Conservation (phyloP, 176 grass and related monocot genomes). For the Cenchrus americanus region DNA sequence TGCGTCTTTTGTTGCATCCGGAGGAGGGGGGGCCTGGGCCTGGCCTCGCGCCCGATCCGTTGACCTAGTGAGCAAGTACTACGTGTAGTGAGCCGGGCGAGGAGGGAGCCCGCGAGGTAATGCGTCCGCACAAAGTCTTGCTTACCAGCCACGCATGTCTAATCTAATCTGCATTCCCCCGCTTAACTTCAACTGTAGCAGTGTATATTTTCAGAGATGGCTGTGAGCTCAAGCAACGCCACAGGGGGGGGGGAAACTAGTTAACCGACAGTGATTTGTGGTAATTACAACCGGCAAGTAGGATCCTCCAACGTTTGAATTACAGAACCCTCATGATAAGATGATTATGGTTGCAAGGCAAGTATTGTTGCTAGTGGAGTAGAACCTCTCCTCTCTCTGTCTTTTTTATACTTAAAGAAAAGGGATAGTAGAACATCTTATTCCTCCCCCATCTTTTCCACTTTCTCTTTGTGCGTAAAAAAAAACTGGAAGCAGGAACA, state of each 20-base stretch:
- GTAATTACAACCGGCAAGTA: neutral
- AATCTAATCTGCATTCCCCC: neutral
- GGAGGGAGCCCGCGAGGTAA: neutral
- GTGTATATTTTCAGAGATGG: neutral
- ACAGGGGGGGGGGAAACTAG: neutral
- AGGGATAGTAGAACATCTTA: too few relatives aligned
- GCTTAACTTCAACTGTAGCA: neutral
- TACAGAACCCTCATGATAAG: neutral
- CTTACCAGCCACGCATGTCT: neutral
- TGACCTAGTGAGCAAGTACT: neutral
- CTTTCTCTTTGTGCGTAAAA: neutral
- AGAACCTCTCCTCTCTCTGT: neutral
- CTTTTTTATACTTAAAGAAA: too few relatives aligned
- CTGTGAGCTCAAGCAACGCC: neutral
- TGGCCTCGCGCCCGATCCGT: neutral
- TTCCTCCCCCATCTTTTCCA: too few relatives aligned
- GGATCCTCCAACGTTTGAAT: neutral
- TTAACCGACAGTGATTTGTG: neutral
- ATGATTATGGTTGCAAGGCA: neutral
- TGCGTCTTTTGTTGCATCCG: slow-evolving; percentile 32
- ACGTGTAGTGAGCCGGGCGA: neutral
- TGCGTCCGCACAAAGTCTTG: neutral
- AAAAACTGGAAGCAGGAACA: neutral
- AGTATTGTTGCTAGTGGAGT: neutral
- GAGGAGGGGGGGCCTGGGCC: neutral